phyloP scores from a whole-genome alignment of 768 basidiomycete genomes.

The Suillus occidentalis region DNA sequence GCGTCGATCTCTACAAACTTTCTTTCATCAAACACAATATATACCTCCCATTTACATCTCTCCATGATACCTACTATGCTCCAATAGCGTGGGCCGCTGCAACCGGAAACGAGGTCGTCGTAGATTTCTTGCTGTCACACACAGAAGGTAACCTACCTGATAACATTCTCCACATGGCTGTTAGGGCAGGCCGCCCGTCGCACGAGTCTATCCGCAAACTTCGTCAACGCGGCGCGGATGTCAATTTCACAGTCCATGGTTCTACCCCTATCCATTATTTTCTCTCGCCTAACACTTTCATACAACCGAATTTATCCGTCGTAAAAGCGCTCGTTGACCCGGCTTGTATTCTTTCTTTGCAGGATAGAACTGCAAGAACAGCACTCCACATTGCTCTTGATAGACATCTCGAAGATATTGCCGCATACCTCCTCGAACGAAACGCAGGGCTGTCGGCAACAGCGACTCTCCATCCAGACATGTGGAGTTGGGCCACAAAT shows the following conservation, averaged over 20 bases:
- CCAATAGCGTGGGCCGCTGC: background rate
- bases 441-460: background rate
- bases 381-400: background rate
- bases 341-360: background rate
- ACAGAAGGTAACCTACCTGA: background rate
- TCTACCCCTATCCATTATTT: background rate
- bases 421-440: background rate
- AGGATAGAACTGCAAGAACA: background rate
- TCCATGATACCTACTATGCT: background rate
- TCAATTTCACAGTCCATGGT: background rate
- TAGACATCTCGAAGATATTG: background rate
- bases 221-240: background rate
- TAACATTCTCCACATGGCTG: background rate
- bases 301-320: too few species aligned
- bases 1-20: background rate
- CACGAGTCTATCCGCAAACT: background rate
- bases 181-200: fast-evolving
- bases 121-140: background rate
- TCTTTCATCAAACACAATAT: background rate
- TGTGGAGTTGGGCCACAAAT: background rate
- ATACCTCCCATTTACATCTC: fast-evolving
- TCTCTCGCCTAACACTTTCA: background rate
- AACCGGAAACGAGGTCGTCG: background rate
- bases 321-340: background rate
- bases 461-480: background rate